phyloP scores from a whole-genome alignment of 352 stramenopile species.

The Phytophthora brassicae region DNA sequence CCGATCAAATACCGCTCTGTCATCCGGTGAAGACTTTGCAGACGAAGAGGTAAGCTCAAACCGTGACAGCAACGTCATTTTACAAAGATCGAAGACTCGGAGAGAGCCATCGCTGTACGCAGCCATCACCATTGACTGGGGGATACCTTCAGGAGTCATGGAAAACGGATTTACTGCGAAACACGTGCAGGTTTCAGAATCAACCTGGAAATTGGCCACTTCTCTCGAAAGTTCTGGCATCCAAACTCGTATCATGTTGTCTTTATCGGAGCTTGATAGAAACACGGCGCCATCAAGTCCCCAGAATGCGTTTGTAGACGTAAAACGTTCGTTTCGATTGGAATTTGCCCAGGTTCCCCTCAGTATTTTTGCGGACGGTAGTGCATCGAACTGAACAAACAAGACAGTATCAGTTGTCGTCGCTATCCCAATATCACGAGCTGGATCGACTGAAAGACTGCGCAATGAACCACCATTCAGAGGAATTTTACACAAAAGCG shows the following conservation, averaged over 20 bases:
- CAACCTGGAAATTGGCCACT: slow-evolving; percentile 40
- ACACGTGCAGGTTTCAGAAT: slow-evolving; percentile 29
- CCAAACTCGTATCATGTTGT: slow-evolving; percentile 44
- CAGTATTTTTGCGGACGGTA: slow-evolving; percentile 27
- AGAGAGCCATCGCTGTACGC: slow-evolving; percentile 54
- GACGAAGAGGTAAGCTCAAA: slow-evolving; percentile 33
- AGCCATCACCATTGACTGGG: slow-evolving; percentile 37
- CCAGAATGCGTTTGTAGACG: slow-evolving; percentile 13
- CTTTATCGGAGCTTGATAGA: slow-evolving; percentile 29
- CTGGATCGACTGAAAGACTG: slow-evolving; percentile 47
- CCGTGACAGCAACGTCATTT: slow-evolving; percentile 43
- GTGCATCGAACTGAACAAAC: slow-evolving; percentile 40
- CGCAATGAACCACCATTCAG: slow-evolving; percentile 29
- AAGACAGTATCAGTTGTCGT: slow-evolving; percentile 26
- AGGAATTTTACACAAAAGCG: slow-evolving; percentile 28
- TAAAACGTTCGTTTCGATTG: not conserved
- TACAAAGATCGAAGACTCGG: slow-evolving; percentile 51
- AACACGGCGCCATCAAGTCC: slow-evolving; percentile 38
- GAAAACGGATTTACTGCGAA: slow-evolving; percentile 42
- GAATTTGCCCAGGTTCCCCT: not conserved
- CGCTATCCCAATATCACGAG: slow-evolving; percentile 38
- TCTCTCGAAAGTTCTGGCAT: slow-evolving; percentile 40
- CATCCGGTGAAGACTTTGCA: slow-evolving; percentile 4
- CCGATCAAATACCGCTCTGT: slow-evolving; percentile 18
- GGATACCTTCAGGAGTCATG: not conserved